Evolutionary conservation across 257 asterid genomes (phyloP).

Genomic region (Solanum sejunctum): DNA sequence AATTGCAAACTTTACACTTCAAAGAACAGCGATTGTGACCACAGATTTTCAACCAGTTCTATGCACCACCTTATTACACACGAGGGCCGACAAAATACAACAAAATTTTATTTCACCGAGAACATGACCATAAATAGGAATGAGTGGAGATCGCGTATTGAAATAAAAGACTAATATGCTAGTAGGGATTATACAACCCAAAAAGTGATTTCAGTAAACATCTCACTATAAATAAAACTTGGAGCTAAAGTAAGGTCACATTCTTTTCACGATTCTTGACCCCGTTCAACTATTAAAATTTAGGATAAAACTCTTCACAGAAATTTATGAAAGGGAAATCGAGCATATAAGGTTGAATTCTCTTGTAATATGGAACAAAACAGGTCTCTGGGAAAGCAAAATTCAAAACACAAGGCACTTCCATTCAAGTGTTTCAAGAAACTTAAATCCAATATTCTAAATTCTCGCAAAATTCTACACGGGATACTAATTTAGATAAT

Average conservation of each 20-base stretch:
- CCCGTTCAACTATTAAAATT: neutral
- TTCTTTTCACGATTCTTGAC: neutral
- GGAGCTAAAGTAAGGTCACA: neutral
- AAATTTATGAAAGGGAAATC: neutral
- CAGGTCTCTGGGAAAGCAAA: neutral
- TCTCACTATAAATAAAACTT: neutral
- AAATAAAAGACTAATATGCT: no score
- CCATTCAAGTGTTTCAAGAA: neutral
- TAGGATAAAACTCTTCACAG: neutral
- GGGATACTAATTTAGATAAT: conserved; percentile 24
- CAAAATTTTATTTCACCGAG: no score
- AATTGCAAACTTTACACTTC: no score
- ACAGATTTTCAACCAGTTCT: no score
- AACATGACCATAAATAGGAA: no score
- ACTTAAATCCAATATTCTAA: neutral
- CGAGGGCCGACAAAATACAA: no score
- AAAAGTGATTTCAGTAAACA: neutral
- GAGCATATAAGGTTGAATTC: neutral
- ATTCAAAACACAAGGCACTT: conserved; percentile 1
- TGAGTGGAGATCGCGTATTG: no score
- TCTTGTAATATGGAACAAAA: neutral
- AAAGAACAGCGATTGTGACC: no score
- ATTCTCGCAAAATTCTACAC: conserved; percentile 3
- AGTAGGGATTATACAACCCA: neutral
- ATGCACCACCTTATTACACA: no score